A percentile compares a stretch with the other conserved stretches of the same genome.
Conservation (phyloP, 2,329 filamentous ascomycete species). For the Ophiocordyceps sinensis region DNA sequence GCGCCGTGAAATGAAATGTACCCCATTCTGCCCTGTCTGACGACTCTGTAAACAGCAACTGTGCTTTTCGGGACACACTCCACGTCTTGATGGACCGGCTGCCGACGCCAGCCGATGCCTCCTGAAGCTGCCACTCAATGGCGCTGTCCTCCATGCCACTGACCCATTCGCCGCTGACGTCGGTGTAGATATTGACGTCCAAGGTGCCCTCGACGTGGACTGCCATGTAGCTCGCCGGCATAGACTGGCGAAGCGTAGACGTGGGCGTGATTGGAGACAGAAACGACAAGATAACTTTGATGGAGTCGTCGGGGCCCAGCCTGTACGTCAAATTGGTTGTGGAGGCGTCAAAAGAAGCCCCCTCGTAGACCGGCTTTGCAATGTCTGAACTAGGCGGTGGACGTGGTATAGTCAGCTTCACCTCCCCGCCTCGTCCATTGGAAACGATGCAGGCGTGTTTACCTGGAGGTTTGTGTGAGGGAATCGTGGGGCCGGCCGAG, state of each 20-base stretch:
- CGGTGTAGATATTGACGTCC: conserved; percentile 49
- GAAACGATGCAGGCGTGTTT: neutral
- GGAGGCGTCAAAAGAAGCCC: conserved; percentile 32
- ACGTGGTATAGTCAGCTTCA: neutral
- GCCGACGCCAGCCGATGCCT: conserved; percentile 2
- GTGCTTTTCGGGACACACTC: conserved; percentile 42
- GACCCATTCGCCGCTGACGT: conserved; percentile 67
- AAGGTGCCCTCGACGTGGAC: conserved; percentile 54
- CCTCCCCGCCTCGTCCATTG: neutral
- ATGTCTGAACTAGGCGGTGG: conserved; percentile 17
- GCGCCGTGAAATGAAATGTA: conserved; percentile 60
- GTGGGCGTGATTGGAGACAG: conserved; percentile 70
- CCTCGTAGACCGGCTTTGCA: conserved; percentile 26
- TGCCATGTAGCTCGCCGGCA: conserved; percentile 70
- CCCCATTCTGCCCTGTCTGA: conserved; percentile 74
- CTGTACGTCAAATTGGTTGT: conserved; percentile 34
- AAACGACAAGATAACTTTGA: conserved; percentile 33
- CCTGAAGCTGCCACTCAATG: conserved; percentile 52
- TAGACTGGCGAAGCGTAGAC: conserved; percentile 63
- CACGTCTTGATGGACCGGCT: conserved; percentile 44
- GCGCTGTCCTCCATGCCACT: conserved; percentile 56
- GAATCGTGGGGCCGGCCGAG: conserved; percentile 37
- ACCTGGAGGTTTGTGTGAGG: conserved; percentile 14
- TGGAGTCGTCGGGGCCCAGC: conserved; percentile 15
- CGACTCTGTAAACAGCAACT: conserved; percentile 62